Conservation (phyloP, 2,329 filamentous ascomycete genomes). For the Rutstroemia sp. region DNA sequence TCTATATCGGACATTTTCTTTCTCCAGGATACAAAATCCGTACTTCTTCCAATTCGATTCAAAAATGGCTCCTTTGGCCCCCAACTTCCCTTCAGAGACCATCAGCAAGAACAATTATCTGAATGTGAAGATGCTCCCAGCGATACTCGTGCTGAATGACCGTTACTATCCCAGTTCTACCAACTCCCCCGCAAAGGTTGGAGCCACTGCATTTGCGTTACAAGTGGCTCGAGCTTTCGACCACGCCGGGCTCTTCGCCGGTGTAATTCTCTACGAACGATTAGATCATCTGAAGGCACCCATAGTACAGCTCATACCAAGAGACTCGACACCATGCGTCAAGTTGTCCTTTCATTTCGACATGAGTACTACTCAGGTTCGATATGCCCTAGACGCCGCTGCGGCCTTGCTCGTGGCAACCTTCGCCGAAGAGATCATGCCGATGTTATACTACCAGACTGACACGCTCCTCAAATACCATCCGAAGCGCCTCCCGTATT, state of each 20-base stretch:
- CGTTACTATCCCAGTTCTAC: slow-evolving; percentile 11
- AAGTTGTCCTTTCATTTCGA: slow-evolving; percentile 11
- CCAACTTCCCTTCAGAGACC: background rate
- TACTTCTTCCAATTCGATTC: background rate
- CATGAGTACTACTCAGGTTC: slow-evolving; percentile 8
- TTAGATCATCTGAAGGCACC: slow-evolving; percentile 7
- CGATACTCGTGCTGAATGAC: slow-evolving; percentile 11
- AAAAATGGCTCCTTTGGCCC: slow-evolving; percentile 3
- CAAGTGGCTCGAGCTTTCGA: slow-evolving; percentile 10
- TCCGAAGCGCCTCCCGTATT: slow-evolving; percentile 10
- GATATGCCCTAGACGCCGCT: slow-evolving; percentile 10
- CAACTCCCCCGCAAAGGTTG: slow-evolving; percentile 10
- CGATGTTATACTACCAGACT: slow-evolving; percentile 14
- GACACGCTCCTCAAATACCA: slow-evolving; percentile 13
- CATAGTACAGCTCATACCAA: slow-evolving; percentile 4
- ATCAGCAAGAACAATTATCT: background rate
- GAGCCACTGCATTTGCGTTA: slow-evolving; percentile 13
- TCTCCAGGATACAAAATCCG: background rate
- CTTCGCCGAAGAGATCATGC: background rate
- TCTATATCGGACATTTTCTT: background rate
- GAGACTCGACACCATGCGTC: slow-evolving; percentile 8
- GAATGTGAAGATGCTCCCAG: slow-evolving; percentile 11
- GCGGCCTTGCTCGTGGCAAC: slow-evolving; percentile 5
- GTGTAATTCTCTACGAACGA: slow-evolving; percentile 13
- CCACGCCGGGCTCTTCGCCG: slow-evolving; percentile 10